Base-by-base conservation (phyloP, 805 yeast species). In the Yarrowia osloensis region DNA sequence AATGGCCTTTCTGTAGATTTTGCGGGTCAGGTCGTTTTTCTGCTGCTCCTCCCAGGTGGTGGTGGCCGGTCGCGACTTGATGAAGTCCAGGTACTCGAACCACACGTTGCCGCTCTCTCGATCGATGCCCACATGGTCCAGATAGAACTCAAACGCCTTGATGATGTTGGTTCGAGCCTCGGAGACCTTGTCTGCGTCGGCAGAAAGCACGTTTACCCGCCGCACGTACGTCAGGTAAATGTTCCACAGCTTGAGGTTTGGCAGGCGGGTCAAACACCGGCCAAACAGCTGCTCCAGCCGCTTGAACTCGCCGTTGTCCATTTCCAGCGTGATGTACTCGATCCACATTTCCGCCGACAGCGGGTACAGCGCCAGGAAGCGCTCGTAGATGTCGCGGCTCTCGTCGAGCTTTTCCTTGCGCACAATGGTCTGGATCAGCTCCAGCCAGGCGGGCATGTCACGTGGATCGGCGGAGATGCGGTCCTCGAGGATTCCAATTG, bases 71-170 rank as follows among this genome's bases (percentile, higher is more conserved):
- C 86, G 86, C 37, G 84, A 80, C 70, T 86, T 87, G 69, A 92
- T 81, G 73, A 91, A 92, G 11, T 83, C 87, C n/a, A 95, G 74
- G 74, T 91, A 95, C 71, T 90, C 95, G 57, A 82, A 81, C 97
- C 97, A 94, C 47, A 95, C 77, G 1, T 80, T 80, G 35, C 89
- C 88, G 21, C 93, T 84, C 39, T 84, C 81, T 5, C 88, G 84
- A 75, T 95, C 98, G 35, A 85, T 77, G 0, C 97, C 97, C 62
- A 93, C 90, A 68, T 86, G 84, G 31, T 83, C 86, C 21, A 90
- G 79, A 0, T 96, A 97, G 74, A 89, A 85, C 69, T 92, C 96
- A 75, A 87, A 94, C 0, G 97, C 96, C 74, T 87, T 88, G 15
- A 93, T 89, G 1, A 85, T 83, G 12, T 87, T 83, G 70, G 95